These are phyloP conservation scores for Boletales sp. DNA, from an alignment of 768 basidiomycete genomes.

Conservation along the genomic window DNA sequence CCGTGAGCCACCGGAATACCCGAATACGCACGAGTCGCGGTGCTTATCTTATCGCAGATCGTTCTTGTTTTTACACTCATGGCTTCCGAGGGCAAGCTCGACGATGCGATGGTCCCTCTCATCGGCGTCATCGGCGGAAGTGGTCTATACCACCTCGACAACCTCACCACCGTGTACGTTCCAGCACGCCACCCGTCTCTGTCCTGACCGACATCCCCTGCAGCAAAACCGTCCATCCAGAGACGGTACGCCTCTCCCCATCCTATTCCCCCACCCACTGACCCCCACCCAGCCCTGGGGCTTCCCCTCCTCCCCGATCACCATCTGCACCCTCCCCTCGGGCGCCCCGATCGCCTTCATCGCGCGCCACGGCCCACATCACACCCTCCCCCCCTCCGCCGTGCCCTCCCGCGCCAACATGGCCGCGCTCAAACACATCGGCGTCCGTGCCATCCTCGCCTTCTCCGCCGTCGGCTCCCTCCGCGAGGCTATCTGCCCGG, in stretches of 20 bases:
- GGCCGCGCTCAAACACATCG: slow-evolving; percentile 89
- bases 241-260: slow-evolving; percentile 59
- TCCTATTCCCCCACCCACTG: not conserved
- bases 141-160: slow-evolving; percentile 90
- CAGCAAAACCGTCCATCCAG: slow-evolving; percentile 73
- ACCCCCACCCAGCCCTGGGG: slow-evolving; percentile 78
- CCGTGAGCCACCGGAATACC: too few relatives aligned
- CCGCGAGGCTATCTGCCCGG: slow-evolving; percentile 88
- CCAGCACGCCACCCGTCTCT: not conserved
- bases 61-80: too few relatives aligned
- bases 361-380: slow-evolving; percentile 83
- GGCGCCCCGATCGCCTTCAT: slow-evolving; percentile 84
- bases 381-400: slow-evolving; percentile 72
- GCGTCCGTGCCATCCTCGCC: slow-evolving; percentile 84
- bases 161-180: slow-evolving; percentile 81
- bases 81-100: too few relatives aligned
- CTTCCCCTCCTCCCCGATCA: slow-evolving; percentile 83
- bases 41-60: too few relatives aligned
- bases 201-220: not conserved
- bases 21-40: too few relatives aligned
- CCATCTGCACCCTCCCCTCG: slow-evolving; percentile 84
- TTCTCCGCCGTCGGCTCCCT: slow-evolving; percentile 96
- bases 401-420: slow-evolving; percentile 92
- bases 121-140: slow-evolving; percentile 91
- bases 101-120: slow-evolving; percentile 25